These are phyloP conservation scores for Gyrodon lividus DNA, from an alignment of 768 basidiomycete genomes.

Conservation along the genomic window DNA sequence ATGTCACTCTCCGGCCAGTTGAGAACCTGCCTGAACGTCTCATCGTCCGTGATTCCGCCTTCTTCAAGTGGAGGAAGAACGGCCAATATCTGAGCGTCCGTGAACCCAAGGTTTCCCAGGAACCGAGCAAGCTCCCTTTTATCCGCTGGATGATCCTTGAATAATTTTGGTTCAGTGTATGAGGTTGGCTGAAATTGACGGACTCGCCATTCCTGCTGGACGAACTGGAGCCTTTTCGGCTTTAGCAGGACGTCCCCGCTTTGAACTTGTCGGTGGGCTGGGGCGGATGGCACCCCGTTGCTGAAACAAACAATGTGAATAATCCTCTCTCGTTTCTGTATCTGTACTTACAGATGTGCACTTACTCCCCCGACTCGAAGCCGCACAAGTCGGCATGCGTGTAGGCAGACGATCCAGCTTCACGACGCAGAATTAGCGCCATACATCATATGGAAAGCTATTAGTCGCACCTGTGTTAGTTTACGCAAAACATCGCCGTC, in stretches of 20 bases:
- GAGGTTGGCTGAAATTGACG: not conserved
- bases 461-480: not conserved
- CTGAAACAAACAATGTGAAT: not conserved
- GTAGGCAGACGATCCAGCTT: not conserved
- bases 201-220: not conserved
- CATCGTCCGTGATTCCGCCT: not conserved
- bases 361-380: not conserved
- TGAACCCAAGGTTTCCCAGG: not conserved
- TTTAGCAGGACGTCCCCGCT: not conserved
- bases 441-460: not conserved
- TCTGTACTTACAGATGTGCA: not conserved
- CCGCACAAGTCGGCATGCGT: not conserved
- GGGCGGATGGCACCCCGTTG: not conserved
- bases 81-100: not conserved
- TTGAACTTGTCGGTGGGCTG: not conserved
- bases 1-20: not conserved
- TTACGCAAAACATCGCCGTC: not conserved
- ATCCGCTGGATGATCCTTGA: too few species aligned
- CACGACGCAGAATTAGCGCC: not conserved
- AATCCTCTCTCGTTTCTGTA: not conserved
- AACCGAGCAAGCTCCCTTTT: not conserved
- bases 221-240: not conserved
- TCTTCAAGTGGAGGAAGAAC: not conserved
- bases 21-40: not conserved
- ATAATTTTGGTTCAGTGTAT: not conserved